phyloP scores from a whole-genome alignment of 306 rosid species.

The Potentilla sterilis region DNA sequence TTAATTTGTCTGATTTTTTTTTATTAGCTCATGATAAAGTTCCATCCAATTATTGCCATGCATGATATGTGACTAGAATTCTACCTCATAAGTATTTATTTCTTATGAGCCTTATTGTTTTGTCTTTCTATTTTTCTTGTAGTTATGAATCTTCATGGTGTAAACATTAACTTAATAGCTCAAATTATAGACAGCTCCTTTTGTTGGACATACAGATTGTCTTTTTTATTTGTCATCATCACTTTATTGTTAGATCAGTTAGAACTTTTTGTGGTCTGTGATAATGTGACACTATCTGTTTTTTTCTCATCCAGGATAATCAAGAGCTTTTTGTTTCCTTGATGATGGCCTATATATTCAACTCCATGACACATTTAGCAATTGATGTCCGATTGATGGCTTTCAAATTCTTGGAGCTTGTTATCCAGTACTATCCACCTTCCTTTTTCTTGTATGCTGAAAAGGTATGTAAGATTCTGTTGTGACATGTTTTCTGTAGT shows the following conservation, averaged over 20 bases:
- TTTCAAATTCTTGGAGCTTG: conserved; percentile 72
- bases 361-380: conserved; percentile 80
- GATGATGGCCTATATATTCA: conserved; percentile 73
- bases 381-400: conserved; percentile 78
- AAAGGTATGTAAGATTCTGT: conserved; percentile 52
- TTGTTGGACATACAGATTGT: not conserved
- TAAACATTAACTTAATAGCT: not conserved
- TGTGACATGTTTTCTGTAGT: not conserved
- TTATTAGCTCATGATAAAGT: not conserved
- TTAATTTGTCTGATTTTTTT: not conserved
- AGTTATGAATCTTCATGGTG: not conserved
- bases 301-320: conserved; percentile 54
- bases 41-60: not conserved
- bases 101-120: not conserved
- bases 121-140: not conserved
- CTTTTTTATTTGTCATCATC: not conserved
- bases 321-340: conserved; percentile 63
- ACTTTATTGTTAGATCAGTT: not conserved
- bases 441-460: conserved; percentile 65
- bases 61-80: not conserved
- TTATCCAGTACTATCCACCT: conserved; percentile 62
- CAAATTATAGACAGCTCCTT: not conserved
- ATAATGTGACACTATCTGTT: conserved; percentile 17
- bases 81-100: not conserved
- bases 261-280: not conserved